Conservation (phyloP, 805 yeast genomes). For the Candida nonsorbophila region DNA sequence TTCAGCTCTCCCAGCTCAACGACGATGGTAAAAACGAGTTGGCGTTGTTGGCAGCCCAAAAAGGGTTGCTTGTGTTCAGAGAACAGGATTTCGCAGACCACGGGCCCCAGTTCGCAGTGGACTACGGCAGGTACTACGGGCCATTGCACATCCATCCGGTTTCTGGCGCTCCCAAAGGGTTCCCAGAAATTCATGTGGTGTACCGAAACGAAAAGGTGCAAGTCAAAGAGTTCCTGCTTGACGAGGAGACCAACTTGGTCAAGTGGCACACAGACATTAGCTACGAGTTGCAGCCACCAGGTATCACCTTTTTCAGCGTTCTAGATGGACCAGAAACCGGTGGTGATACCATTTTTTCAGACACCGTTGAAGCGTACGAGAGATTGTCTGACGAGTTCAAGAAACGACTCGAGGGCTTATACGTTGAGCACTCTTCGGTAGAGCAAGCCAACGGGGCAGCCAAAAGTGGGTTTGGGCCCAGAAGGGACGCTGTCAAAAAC, state of each 20-base stretch:
- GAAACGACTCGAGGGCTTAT: slow-evolving; percentile 27
- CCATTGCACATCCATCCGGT: slow-evolving; percentile 44
- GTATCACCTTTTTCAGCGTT: slow-evolving; percentile 30
- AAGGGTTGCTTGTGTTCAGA: slow-evolving; percentile 63
- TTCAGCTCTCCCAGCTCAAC: slow-evolving; percentile 51
- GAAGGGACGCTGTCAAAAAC: slow-evolving; percentile 30
- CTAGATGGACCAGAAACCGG: slow-evolving; percentile 35
- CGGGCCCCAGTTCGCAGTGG: slow-evolving; percentile 26
- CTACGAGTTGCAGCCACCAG: slow-evolving; percentile 38
- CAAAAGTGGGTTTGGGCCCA: slow-evolving; percentile 22
- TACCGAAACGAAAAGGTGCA: slow-evolving; percentile 16
- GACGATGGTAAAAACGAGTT: slow-evolving; percentile 59
- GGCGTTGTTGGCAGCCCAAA: slow-evolving; percentile 59
- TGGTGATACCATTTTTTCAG: slow-evolving; percentile 36
- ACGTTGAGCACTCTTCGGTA: slow-evolving; percentile 31
- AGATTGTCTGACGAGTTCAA: slow-evolving; percentile 33
- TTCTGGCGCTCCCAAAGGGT: slow-evolving; percentile 28
- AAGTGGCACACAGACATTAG: slow-evolving; percentile 34
- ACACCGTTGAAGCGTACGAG: slow-evolving; percentile 35
- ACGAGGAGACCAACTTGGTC: slow-evolving; percentile 20
- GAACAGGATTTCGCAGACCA: slow-evolving; percentile 53
- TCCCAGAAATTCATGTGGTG: slow-evolving; percentile 25
- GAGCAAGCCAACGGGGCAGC: slow-evolving; percentile 27
- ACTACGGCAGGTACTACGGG: slow-evolving; percentile 30
- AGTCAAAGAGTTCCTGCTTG: slow-evolving; percentile 9